Base-by-base conservation (phyloP, 192 early-diverging fungal genomes). In the Chytriomyces hyalinus region DNA sequence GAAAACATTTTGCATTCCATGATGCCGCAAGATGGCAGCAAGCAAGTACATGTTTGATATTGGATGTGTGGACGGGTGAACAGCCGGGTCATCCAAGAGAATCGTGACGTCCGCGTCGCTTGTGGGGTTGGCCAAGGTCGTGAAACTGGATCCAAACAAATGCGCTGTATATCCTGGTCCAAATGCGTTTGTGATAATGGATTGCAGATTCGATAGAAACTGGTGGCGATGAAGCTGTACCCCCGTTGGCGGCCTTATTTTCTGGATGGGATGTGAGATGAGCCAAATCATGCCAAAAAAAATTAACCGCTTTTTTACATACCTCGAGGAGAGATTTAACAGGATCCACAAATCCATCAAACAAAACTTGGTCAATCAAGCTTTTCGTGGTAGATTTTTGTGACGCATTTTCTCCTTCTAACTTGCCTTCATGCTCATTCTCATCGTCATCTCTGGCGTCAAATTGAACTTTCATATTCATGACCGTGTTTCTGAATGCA, bases 101-200 rank as follows among this genome's bases (percentile, higher is more conserved):
- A 84, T 65, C 20, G 73, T 71, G 6, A 85, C 62, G 49, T 87
- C 86, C 5, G 81, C 81, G 65, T 87, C 86, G 9, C 80, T 77
- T 11, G 73, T 71, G 15, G 57, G 10, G n/a, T 80, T 77, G 8
- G 84, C 84, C 13, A 88, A 80, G 20, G 69, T 72, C 26, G 79
- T 85, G 65, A 85, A 63, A 7, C 80, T 80, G 5, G 83, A 84
- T 49, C 86, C 86, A 72, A 85, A 88, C 13, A 85, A 63, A 47
- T 79, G 79, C 9, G 82, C 79, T 2, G 60, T 71, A 22, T 79
- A 74, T 6, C 70, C 74, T 24, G 15, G 10, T 2, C 71, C 76
- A 70, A 70, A 70, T 11, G 66, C 61, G 15, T 44, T 13, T 50
- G 73, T 68, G 15, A 80, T 67, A 20, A 80, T 80, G 3, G 22